Base-by-base conservation (phyloP, 768 basidiomycete species). In the Pleurotus ostreatus region DNA sequence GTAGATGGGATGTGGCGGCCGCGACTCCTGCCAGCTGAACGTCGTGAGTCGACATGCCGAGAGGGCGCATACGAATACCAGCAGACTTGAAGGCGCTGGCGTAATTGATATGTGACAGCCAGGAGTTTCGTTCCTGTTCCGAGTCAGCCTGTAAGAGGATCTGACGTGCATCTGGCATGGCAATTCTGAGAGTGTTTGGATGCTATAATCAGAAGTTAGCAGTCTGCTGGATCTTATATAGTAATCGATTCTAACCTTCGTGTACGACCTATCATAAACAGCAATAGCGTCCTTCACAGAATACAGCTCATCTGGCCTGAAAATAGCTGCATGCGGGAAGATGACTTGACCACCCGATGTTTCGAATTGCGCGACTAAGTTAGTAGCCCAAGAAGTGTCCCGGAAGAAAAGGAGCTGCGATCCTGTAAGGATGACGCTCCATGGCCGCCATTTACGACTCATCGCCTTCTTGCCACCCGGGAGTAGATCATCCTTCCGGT, bases 101-200 rank as follows among this genome's bases (percentile, higher is more conserved):
- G 66, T 97, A 98, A 71, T 99, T 99, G 65, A 98, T 93, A 30
- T 80, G 77, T 12, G 88, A 80, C 59, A 98, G 85, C 97, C 97
- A 99, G 60, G 87, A 82, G 62, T 94, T 88, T 74, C 92, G 79
- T 57, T 94, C 91, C 44, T 73, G 68, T 57, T 86, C 85, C 62
- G 81, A 77, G 11, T 76, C 65, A 5, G 89, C 80, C 65, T 93
- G 92, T 16, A 98, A 76, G 38, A 98, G 81, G 57, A 88, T 83
- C 61, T 93, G 89, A 1, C 92, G 88, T 9, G 91, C 86, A 62
- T 89, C 83, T 22, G 84, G 77, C 66, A 92, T 78, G 23, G 84
- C 76, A 57, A 98, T 80, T 20, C 92, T 85, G 66, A 98, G 86
- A 2, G 89, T 84, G 65, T 91, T 74, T 22, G 75, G 70, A 65